These are phyloP conservation scores for Beauveria scarabaeidicola DNA, from an alignment of 2,329 filamentous ascomycete genomes.

Conservation along the genomic window DNA sequence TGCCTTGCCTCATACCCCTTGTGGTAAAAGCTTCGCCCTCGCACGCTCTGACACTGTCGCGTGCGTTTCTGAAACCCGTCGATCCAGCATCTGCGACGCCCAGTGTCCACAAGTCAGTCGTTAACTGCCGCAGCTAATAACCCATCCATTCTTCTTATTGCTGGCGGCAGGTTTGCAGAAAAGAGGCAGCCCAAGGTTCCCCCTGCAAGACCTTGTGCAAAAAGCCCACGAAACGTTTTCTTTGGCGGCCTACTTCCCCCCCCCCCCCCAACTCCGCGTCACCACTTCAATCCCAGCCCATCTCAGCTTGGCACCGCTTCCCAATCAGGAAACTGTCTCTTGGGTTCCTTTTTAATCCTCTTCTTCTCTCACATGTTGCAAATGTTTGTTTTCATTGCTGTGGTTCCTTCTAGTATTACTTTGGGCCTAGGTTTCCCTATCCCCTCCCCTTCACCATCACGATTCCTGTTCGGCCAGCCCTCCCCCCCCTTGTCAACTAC, in stretches of 20 bases:
- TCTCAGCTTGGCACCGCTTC: neutral
- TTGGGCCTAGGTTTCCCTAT: neutral
- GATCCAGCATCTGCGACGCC: constrained; percentile 7
- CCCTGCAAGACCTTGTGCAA: no score
- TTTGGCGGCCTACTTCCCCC: no score
- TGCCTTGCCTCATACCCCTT: constrained; percentile 1
- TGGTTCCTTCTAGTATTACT: neutral
- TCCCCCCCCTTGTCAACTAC: constrained; percentile 1
- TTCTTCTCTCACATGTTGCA: neutral
- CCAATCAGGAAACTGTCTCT: neutral
- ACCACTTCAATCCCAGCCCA: neutral
- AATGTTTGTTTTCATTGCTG: no score
- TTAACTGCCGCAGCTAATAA: neutral
- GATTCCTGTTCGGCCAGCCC: neutral
- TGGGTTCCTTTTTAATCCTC: no score
- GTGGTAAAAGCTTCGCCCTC: neutral
- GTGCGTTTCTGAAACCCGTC: neutral
- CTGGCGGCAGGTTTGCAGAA: neutral
- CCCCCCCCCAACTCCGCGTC: neutral
- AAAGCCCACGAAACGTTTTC: no score
- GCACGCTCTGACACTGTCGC: neutral
- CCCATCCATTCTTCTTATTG: neutral
- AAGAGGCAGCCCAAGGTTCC: neutral
- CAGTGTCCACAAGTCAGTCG: neutral
- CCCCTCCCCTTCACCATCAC: neutral